Evolutionary conservation across 345 rosid species (phyloP), one percentile per base, ranked within the genome.

Genomic region (Cochlearia excelsa): DNA sequence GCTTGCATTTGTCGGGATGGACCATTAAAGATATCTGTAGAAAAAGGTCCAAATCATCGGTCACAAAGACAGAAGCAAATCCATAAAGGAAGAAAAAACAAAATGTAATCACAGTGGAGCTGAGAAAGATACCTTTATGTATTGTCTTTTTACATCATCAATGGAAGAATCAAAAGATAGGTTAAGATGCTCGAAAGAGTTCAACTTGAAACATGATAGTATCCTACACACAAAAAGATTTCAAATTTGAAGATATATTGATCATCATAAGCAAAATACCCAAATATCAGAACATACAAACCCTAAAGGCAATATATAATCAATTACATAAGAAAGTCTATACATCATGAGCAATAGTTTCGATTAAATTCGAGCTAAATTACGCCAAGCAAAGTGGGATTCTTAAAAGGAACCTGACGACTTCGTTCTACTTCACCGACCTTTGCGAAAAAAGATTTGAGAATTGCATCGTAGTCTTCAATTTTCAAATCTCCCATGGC

Each of bases 1-100:
- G 97, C 80, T 92, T 88, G 83, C 97, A 92, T 79, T 92, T 92
- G 61, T 92, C 97, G 75, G 98, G 98, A 41, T 88, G 97, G 71
- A 92, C 95, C 81, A 92, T 65, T 75, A 93, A 74, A 59, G 99
- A 93, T 58, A 93, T 57, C 99, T 89, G 56, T 16, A 16, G 10
- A 75, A 33, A 6, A 28, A 46, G 35, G 30, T 58, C 30, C 16
- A 67, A 26, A 45, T 6, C 43, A 63, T 16, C 23, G 23, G 76
- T 52, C 11, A 66, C 35, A 66, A 54, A 55, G 9, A 30, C 26
- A 48, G 31, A 34, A 69, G 44, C 9, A 11, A 16, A 16, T 16
- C 23, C 23, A 16, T 16, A 16, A 16, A 41, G 6, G 16, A 2
- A 30, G 9, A 2, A 4, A 66, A 1, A 50, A 26, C 43, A 30